Base-by-base conservation (phyloP, 768 basidiomycete species). In the Termitomyces sp. region DNA sequence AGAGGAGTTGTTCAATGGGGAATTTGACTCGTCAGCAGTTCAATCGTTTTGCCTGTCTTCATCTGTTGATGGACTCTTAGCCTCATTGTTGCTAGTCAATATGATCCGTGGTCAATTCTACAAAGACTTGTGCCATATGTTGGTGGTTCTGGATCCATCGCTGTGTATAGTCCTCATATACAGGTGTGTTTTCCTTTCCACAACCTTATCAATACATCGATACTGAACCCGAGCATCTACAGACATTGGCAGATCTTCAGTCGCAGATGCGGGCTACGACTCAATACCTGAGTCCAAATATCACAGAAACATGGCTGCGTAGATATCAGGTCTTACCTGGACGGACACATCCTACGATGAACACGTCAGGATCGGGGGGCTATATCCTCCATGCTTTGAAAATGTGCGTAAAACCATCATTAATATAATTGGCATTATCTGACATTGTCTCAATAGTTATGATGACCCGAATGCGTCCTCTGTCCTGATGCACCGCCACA, bases 281-380 rank as follows among this genome's bases (percentile, higher is more conserved):
- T 9, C 70, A 78, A 57, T 95, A 84, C 69, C 75, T 98, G 11
- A 85, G 84, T 31, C 88, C 93, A 7, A 85, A 79, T 15, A 73
- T 98, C 29, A 88, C 90, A 3, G 96, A 98, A 70, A 77, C 83
- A 11, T 98, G 91, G 88, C 69, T 92, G 39, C 83, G 96, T 27
- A 81, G 83, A 58, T 99, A 98, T 73, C 96, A 98, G 68, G 87
- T 94, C 15, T 77, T 99, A n/a, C 97, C 97, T 22, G 96, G 97
- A 22, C 81, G 97, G 33, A 96, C 92, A 38, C 97, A 99, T 73
- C 97, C 97, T 3, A 84, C 82, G 59, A 98, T 99, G 97, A 86
- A 78, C 53, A 90, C 85, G 55, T 88, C 91, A 20, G 92, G 91
- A 11, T 86, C 88, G 1, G 95, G 94, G 13, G 96, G 97, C 0